Base-by-base conservation (phyloP, 2,329 filamentous ascomycete genomes). In the Penicillium capsulatum region DNA sequence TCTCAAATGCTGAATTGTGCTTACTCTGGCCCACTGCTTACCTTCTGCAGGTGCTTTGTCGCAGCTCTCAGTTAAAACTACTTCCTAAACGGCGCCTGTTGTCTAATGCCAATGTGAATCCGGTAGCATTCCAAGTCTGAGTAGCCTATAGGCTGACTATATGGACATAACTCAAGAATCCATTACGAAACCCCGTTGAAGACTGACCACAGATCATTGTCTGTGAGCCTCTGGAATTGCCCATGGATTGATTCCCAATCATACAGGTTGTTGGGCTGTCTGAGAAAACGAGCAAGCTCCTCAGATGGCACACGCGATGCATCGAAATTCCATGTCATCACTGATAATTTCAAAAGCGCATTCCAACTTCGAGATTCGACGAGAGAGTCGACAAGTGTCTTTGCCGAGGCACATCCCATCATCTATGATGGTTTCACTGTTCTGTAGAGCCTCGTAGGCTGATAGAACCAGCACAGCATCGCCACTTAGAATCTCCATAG, bases 391-490 rank as follows among this genome's bases (percentile, higher is more conserved):
- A 28, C 26, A 11, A 28, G 26, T 28, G 26, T 28, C 26, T 28
- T 28, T n/a, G 26, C 26, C 26, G 26, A 28, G 26, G 26, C 26
- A 28, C 26, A 28, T 28, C 26, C 26, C 26, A n/a, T 28, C 26
- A 28, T 28, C 26, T 28, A 28, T 28, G 26, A 28, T 28, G 26
- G 26, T 28, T 28, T 28, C 26, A 28, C 26, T 28, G 26, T 28
- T 28, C 26, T 28, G 26, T 28, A 36, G 33, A 36, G 33, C 33
- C 33, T 36, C 20, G 15, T 27, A 36, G 33, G 33, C 33, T 36
- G 20, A 36, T 27, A 36, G 33, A 36, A 36, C 24, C 33, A 36
- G 33, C 33, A 24, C 33, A 36, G 33, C 33, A 28, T 28, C 26
- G 13, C 26, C 26, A 11, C 26, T 28, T 28, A 28, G 26, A 28